Percentiles rank a stretch among this genome's conserved stretches.
Conservation (phyloP, 2,329 filamentous ascomycete genomes). For the Hansfordia pulvinata region DNA sequence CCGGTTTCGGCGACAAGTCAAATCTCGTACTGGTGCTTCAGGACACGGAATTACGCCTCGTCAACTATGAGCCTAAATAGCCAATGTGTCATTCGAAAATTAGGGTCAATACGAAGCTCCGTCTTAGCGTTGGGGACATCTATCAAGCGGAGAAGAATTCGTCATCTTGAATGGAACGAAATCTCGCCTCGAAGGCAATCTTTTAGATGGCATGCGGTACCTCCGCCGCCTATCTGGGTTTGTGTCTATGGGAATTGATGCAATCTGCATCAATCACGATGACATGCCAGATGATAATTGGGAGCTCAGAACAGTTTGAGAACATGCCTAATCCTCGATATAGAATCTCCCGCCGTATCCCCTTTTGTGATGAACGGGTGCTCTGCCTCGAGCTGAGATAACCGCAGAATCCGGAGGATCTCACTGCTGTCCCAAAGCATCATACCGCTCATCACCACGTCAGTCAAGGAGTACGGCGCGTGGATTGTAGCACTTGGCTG, state of each 20-base stretch:
- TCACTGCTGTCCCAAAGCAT: slow-evolving; percentile 1
- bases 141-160: no score
- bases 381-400: background rate
- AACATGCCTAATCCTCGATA: no score
- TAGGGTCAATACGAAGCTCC: no score
- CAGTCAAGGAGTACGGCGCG: slow-evolving; percentile 1
- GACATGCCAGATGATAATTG: slow-evolving; percentile 8
- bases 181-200: slow-evolving; percentile 6
- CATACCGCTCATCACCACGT: slow-evolving; percentile 1
- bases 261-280: slow-evolving; percentile 11
- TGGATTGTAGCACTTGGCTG: slow-evolving; percentile 1
- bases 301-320: slow-evolving; percentile 8
- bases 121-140: no score
- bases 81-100: no score
- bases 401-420: background rate
- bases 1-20: no score
- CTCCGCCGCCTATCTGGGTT: slow-evolving; percentile 3
- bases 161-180: no score
- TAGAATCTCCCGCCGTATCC: no score
- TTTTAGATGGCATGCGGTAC: slow-evolving; percentile 6
- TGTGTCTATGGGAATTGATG: slow-evolving; percentile 9
- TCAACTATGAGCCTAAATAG: no score
- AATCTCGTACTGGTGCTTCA: no score
- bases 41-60: no score
- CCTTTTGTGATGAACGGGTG: slow-evolving; percentile 1